These are phyloP conservation scores for Mycena leptocephala DNA, from an alignment of 768 basidiomycete genomes.

Conservation along the genomic window DNA sequence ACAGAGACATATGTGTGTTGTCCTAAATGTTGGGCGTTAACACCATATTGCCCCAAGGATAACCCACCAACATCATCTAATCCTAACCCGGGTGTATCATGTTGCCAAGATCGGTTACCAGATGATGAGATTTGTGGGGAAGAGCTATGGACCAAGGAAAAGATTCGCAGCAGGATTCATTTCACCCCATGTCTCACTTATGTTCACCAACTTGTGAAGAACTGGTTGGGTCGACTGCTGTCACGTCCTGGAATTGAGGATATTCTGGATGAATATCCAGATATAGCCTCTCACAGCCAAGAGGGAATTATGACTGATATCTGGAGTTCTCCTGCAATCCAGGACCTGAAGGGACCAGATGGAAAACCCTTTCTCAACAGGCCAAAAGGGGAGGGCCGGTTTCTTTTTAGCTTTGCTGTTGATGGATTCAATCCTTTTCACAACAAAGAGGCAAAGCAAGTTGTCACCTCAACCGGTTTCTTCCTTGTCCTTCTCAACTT, in stretches of 20 bases:
- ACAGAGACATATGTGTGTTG: conserved; percentile 40
- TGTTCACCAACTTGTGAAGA: conserved; percentile 41
- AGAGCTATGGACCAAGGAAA: conserved; percentile 37
- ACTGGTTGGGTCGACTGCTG: conserved; percentile 45
- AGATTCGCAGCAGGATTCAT: not conserved
- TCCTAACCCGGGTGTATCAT: not conserved
- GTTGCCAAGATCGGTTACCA: conserved; percentile 22
- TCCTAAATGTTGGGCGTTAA: conserved; percentile 41
- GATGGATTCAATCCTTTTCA: conserved; percentile 49
- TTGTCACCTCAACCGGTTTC: conserved; percentile 41
- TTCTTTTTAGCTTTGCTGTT: conserved; percentile 42
- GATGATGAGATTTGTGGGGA: conserved; percentile 32
- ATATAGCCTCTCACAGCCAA: not conserved
- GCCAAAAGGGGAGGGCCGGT: conserved; percentile 32
- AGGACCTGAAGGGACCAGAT: conserved; percentile 32
- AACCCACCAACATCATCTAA: not conserved
- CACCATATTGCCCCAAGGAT: conserved; percentile 20
- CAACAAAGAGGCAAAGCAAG: conserved; percentile 44
- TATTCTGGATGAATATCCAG: conserved; percentile 35
- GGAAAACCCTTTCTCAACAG: conserved; percentile 42
- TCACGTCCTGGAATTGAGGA: conserved; percentile 47
- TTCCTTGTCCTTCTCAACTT: conserved; percentile 38
- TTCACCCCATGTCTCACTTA: conserved; percentile 31
- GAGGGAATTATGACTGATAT: conserved; percentile 34
- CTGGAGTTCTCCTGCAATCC: conserved; percentile 38